phyloP scores from a whole-genome alignment of 352 stramenopile genomes.

The Aphanomyces invadans region DNA sequence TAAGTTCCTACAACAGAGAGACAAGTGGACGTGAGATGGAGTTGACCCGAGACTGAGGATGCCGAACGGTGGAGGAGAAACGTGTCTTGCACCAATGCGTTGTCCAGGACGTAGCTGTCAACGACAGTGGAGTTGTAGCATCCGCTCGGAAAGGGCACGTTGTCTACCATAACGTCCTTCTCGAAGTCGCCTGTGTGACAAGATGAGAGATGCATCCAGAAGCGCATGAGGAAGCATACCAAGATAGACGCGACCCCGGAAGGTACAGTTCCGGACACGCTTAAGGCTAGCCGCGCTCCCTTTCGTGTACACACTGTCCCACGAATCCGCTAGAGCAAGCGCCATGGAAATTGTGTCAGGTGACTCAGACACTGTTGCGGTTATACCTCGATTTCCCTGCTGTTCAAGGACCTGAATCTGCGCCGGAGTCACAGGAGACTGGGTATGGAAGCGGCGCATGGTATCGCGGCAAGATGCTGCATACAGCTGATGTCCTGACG shows the following conservation, averaged over 20 bases:
- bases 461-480: slow-evolving; percentile 23
- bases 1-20: slow-evolving; percentile 9
- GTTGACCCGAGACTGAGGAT: neutral
- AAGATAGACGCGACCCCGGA: slow-evolving; percentile 58
- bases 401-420: slow-evolving; percentile 49
- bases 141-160: slow-evolving; percentile 45
- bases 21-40: neutral
- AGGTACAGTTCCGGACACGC: slow-evolving; percentile 55
- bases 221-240: slow-evolving; percentile 36
- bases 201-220: neutral
- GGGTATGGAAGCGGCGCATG: slow-evolving; percentile 13
- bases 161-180: slow-evolving; percentile 38
- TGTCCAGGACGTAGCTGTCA: slow-evolving; percentile 54
- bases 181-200: slow-evolving; percentile 14
- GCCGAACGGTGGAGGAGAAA: slow-evolving; percentile 41
- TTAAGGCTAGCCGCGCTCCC: slow-evolving; percentile 27
- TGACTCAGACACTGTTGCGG: neutral
- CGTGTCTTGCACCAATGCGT: slow-evolving; percentile 69
- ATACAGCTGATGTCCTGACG: slow-evolving; percentile 33
- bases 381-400: slow-evolving; percentile 56
- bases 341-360: slow-evolving; percentile 8
- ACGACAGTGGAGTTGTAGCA: slow-evolving; percentile 62
- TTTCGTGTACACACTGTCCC: slow-evolving; percentile 46
- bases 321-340: slow-evolving; percentile 50
- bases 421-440: slow-evolving; percentile 34